Conservation (phyloP, 345 rosid genomes). For the Citrus australasica region DNA sequence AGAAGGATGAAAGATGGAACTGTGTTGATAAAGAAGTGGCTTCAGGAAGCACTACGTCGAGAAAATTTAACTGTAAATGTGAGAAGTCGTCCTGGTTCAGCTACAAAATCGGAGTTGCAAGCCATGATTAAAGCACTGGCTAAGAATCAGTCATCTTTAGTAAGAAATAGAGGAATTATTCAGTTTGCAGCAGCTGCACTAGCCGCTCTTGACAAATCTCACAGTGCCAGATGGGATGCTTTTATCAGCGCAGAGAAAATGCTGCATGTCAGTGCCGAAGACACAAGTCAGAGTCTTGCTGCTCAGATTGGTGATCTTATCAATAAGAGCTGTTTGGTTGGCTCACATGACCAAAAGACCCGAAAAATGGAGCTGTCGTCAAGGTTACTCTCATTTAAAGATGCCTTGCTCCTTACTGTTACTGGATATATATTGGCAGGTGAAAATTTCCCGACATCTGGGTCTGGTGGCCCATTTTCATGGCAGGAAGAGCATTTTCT, state of each 20-base stretch:
- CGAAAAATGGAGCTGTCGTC: constrained; percentile 36
- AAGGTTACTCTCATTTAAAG: constrained; percentile 66
- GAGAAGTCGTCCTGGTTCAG: constrained; percentile 65
- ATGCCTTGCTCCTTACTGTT: constrained; percentile 68
- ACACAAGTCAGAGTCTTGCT: constrained; percentile 89
- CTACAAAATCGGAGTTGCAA: constrained; percentile 63
- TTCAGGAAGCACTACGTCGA: constrained; percentile 71
- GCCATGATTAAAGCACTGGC: constrained; percentile 63
- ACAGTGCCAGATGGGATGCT: constrained; percentile 77
- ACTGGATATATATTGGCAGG: constrained; percentile 91
- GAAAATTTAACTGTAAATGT: constrained; percentile 56
- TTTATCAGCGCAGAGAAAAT: constrained; percentile 88
- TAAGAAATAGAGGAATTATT: constrained; percentile 79
- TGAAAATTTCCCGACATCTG: constrained; percentile 92
- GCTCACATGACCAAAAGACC: constrained; percentile 40
- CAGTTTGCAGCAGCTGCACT: constrained; percentile 78
- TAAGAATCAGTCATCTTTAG: constrained; percentile 52
- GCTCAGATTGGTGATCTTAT: constrained; percentile 91
- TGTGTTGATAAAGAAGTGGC: constrained; percentile 87
- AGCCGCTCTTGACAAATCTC: constrained; percentile 61
- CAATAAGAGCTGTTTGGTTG: constrained; percentile 59
- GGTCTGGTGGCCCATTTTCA: constrained; percentile 85
- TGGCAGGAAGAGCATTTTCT: constrained; percentile 97
- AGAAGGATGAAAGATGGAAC: constrained; percentile 86
- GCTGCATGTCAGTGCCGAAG: constrained; percentile 77